Evolutionary conservation across 2,329 filamentous ascomycete genomes (phyloP).

Genomic region (Verticillium longisporum): DNA sequence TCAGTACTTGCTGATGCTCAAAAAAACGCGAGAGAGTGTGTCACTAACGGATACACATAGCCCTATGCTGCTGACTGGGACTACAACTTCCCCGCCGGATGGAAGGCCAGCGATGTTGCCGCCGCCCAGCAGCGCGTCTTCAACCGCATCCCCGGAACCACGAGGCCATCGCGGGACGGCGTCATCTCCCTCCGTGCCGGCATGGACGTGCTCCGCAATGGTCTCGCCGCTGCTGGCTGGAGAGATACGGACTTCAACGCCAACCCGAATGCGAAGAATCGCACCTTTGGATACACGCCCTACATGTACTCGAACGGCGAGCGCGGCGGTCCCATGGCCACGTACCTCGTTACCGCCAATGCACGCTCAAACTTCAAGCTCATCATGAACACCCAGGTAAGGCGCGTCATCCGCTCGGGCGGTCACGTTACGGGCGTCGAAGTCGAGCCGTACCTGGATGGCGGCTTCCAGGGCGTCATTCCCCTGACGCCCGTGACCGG

Average conservation of each 20-base stretch:
- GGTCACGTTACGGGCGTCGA: conserved; percentile 61
- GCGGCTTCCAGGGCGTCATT: conserved; percentile 52
- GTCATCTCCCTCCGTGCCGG: conserved; percentile 61
- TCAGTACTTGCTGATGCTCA: conserved; percentile 15
- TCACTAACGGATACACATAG: conserved; percentile 14
- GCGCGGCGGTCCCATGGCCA: conserved; percentile 62
- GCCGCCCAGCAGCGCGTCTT: conserved; percentile 57
- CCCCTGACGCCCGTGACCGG: conserved; percentile 53
- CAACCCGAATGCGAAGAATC: conserved; percentile 57
- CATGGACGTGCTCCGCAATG: conserved; percentile 54
- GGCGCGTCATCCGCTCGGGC: conserved; percentile 56
- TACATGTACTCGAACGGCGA: conserved; percentile 64
- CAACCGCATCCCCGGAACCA: conserved; percentile 63
- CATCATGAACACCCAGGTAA: conserved; percentile 60
- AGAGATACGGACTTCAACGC: conserved; percentile 53
- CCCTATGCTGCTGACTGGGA: conserved; percentile 63
- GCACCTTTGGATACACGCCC: conserved; percentile 54
- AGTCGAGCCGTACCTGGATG: conserved; percentile 46
- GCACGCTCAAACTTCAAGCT: conserved; percentile 59
- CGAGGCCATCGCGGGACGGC: conserved; percentile 58
- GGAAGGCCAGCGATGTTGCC: conserved; percentile 59
- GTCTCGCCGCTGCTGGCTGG: conserved; percentile 56
- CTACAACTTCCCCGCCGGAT: conserved; percentile 64
- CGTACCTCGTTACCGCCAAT: conserved; percentile 59
- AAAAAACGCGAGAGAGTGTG: not conserved